A percentile compares a stretch with the other conserved stretches of the same genome.
Evolutionary conservation across 176 grass and related monocot genomes (phyloP).

Genomic region (Guadua angustifolia): DNA sequence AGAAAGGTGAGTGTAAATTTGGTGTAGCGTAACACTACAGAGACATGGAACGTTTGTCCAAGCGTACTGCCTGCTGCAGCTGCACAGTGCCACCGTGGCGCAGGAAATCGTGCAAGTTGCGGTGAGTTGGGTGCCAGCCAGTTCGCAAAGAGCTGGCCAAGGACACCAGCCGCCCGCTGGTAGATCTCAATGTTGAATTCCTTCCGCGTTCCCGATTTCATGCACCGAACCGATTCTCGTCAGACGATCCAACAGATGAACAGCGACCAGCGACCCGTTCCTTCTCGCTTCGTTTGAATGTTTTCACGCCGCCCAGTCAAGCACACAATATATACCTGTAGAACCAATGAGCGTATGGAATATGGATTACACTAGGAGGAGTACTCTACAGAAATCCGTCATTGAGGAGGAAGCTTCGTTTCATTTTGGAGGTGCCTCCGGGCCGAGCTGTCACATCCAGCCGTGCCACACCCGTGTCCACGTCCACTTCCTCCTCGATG

Average conservation of each 20-base stretch:
- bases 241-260: not conserved
- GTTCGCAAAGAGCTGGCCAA: conserved; percentile 23
- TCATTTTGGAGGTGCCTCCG: not conserved
- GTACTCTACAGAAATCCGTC: too few species aligned
- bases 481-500: too few species aligned
- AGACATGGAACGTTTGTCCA: not conserved
- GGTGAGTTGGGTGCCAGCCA: conserved; percentile 31
- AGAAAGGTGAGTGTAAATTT: too few species aligned
- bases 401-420: too few species aligned
- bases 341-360: too few species aligned
- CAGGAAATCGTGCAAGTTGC: not conserved
- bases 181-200: not conserved
- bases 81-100: not conserved
- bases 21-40: too few species aligned
- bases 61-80: not conserved
- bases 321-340: too few species aligned
- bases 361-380: too few species aligned
- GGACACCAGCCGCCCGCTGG: not conserved
- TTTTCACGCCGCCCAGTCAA: too few species aligned
- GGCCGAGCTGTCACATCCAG: not conserved
- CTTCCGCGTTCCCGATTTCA: not conserved
- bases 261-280: not conserved
- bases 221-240: not conserved
- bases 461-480: not conserved
- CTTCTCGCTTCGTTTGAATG: not conserved